Conservation (phyloP, 2,329 filamentous ascomycete species). For the Rutstroemia sp. region DNA sequence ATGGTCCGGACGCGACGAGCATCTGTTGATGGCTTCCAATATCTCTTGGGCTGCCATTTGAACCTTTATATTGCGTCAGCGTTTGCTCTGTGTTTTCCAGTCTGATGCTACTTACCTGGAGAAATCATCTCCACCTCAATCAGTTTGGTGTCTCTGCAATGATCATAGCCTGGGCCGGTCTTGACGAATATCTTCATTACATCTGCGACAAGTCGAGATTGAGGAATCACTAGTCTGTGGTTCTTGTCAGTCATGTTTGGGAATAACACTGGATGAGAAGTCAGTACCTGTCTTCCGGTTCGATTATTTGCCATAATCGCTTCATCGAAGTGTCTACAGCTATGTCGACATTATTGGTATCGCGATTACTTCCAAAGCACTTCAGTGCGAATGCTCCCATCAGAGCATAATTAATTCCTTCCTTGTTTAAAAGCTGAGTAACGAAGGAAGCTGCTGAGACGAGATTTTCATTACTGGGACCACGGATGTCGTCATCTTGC, state of each 20-base stretch:
- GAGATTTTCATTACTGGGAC: background rate
- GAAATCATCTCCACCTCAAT: background rate
- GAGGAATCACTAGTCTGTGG: slow-evolving; percentile 1
- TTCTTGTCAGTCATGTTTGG: background rate
- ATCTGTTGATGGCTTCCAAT: slow-evolving; percentile 5
- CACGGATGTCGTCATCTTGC: background rate
- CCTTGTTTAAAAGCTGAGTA: background rate
- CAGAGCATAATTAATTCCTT: slow-evolving; percentile 1
- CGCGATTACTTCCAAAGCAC: background rate
- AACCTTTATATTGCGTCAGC: background rate
- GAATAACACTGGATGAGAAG: background rate
- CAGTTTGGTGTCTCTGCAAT: background rate
- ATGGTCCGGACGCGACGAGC: background rate
- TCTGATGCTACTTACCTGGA: background rate
- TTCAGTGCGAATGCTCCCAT: slow-evolving; percentile 5
- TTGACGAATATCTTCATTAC: slow-evolving; percentile 6
- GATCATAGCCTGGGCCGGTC: background rate
- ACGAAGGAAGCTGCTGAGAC: background rate
- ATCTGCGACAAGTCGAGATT: background rate
- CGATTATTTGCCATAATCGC: slow-evolving; percentile 3
- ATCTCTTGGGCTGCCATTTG: slow-evolving; percentile 1
- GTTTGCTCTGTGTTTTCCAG: background rate
- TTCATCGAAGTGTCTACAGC: background rate
- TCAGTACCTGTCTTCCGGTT: background rate
- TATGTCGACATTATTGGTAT: slow-evolving; percentile 5